A percentile compares a stretch with the other conserved stretches of the same genome.
phyloP scores from a whole-genome alignment of 176 grass and related monocot genomes.

The Thinopyrum elongatum region DNA sequence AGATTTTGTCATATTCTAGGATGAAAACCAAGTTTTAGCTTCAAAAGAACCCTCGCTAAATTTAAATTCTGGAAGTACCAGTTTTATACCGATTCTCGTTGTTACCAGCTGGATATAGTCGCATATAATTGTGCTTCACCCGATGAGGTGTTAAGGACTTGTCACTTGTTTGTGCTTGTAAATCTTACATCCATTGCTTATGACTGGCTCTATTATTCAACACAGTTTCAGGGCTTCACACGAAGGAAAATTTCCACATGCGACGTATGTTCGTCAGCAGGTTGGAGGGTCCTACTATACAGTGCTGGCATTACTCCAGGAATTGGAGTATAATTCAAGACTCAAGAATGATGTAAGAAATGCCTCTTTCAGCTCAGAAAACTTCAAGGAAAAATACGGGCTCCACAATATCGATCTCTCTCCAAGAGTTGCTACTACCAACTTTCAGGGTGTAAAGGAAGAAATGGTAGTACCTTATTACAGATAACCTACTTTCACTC shows the following conservation, averaged over 20 bases:
- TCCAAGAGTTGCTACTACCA: neutral
- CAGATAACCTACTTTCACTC: neutral
- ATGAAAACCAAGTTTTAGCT: neutral
- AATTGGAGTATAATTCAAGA: constrained; percentile 19
- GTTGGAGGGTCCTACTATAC: constrained; percentile 2
- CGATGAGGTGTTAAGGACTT: neutral
- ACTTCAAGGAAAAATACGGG: neutral
- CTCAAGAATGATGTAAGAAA: neutral
- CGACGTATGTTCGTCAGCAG: neutral
- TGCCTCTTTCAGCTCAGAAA: neutral
- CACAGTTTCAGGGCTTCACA: constrained; percentile 1
- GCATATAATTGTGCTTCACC: neutral
- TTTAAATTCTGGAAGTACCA: neutral
- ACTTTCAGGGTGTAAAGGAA: neutral
- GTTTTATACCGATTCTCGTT: neutral
- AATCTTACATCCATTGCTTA: neutral
- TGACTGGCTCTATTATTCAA: neutral
- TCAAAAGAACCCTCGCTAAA: neutral
- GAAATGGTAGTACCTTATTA: neutral
- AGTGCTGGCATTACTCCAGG: neutral
- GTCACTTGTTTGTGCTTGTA: neutral
- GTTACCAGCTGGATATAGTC: neutral
- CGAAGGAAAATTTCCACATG: neutral
- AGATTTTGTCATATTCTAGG: neutral
- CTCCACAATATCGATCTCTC: neutral